Base-by-base conservation (phyloP, 2,329 filamentous ascomycete species). In the Helotiales sp. region DNA sequence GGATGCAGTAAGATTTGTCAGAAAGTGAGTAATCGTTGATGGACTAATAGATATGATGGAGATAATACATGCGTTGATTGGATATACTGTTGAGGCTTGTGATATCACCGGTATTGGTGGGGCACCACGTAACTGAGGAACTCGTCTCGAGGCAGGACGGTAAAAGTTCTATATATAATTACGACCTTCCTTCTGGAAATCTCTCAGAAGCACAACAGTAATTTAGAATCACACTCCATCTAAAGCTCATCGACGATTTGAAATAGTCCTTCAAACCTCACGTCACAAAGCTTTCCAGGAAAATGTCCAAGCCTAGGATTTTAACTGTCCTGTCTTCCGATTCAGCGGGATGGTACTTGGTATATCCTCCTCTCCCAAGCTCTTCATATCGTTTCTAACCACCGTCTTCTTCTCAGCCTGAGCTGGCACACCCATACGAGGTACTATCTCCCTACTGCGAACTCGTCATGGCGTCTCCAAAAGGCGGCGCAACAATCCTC, bases 341-440 rank as follows among this genome's bases (percentile, higher is more conserved):
- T 70, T 79, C 80, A 11, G 83, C 82, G 0, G 84, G 84, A 61
- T 86, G 83, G 84, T 85, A 81, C 68, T 74, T 86, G 73, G 80
- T 82, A 75, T 10, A 59, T 67, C 40, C 17, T 24, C 6, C 10
- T 26, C 37, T n/a, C 37, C 24, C 24, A 20, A 24, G 15, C 13
- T 60, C 20, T n/a, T n/a, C 47, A 50, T 6, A 22, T 54, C 37
- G 37, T 43, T n/a, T 59, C 60, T 66, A 8, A 63, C 63, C 61
- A 45, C n/a, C n/a, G 40, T 55, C 78, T 61, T 74, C 78, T 52
- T 6, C n/a, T 68, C 45, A 83, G 82, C 80, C 82, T 6, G 82
- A 84, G 74, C 79, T 83, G 58, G 81, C 81, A 15, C 81, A 83
- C 67, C 82, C 82, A 22, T 79, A 79, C 66, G 72, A 81, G 47